Evolutionary conservation across 352 stramenopile species (phyloP), one percentile per base, ranked within the genome.

Genomic region (Phytophthora quininea): DNA sequence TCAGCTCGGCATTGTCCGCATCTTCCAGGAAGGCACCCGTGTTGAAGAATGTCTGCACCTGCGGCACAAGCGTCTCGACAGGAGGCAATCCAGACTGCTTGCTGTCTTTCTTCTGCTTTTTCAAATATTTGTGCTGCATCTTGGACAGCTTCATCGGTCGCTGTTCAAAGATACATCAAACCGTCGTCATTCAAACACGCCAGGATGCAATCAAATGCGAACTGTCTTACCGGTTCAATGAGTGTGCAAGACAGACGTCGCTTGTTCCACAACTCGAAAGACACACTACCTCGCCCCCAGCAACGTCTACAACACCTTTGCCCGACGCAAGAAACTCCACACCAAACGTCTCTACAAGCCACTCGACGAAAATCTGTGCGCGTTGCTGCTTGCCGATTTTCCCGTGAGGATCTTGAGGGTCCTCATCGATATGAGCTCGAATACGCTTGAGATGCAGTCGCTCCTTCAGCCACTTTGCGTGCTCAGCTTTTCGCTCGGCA

Each of bases 261-360:
- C 54, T 93, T 90, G 67, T 93, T 95, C 78, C 84, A 91, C 12
- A 97, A 80, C 65, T 96, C 81, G 58, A 96, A 96, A 0, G 83
- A 85, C n/a, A 97, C 74, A 35, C 84, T 84, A 7, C 91, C 91
- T 30, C 83, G 74, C 1, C 91, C 89, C 89, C 91, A 5, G 89
- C 91, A 35, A 97, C 74, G 54, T 97, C 91, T 7, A 97, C 42
- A 5, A 97, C 86, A 0, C 88, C 89, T 32, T 65, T 65, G 7
- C 88, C 88, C 0, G 52, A 55, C 6, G 73, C 64, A 27, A 97
- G 72, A 29, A 66, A 79, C 24, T 67, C 64, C 1, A 48, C 48
- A 0, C 88, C 88, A 69, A 95, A 95, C 7, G 79, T 86, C 19
- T 74, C 70, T 0, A 96, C 74, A 19, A 97, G 68, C 86, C 88